These are phyloP conservation scores for Parafenestella ontariensis DNA, from an alignment of 2,329 filamentous ascomycete species.

Conservation along the genomic window DNA sequence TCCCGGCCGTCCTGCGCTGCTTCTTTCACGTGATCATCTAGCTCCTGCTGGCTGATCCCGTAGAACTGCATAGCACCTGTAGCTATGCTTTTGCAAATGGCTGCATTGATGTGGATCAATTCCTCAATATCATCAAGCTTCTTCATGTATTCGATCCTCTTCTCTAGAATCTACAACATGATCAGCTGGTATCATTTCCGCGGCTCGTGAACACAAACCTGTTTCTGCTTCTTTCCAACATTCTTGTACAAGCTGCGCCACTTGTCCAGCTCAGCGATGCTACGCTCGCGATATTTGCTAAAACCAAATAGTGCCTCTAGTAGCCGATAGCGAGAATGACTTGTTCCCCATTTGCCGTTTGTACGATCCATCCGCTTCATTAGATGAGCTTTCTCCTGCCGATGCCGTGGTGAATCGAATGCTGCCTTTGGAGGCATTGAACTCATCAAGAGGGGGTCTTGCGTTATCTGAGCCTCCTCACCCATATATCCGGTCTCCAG, in stretches of 20 bases:
- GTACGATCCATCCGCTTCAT: constrained; percentile 25
- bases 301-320: constrained; percentile 30
- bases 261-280: constrained; percentile 27
- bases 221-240: constrained; percentile 31
- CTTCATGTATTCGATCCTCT: constrained; percentile 26
- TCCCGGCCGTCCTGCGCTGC: constrained; percentile 42
- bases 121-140: constrained; percentile 57
- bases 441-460: constrained; percentile 15
- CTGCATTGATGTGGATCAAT: constrained; percentile 55
- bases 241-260: constrained; percentile 34
- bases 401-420: constrained; percentile 15
- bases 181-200: neutral
- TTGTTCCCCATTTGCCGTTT: constrained; percentile 24
- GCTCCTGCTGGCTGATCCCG: constrained; percentile 52
- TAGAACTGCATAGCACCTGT: constrained; percentile 57
- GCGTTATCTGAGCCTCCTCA: constrained; percentile 1
- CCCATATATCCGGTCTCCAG: neutral
- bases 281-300: constrained; percentile 24
- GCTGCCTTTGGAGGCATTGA: constrained; percentile 10
- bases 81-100: constrained; percentile 57
- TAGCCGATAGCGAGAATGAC: constrained; percentile 28
- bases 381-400: constrained; percentile 28
- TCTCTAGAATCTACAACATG: constrained; percentile 21
- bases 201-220: constrained; percentile 4
- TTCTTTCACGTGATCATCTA: constrained; percentile 53